Conservation (phyloP, 768 basidiomycete genomes). For the Hygrophorus russula region DNA sequence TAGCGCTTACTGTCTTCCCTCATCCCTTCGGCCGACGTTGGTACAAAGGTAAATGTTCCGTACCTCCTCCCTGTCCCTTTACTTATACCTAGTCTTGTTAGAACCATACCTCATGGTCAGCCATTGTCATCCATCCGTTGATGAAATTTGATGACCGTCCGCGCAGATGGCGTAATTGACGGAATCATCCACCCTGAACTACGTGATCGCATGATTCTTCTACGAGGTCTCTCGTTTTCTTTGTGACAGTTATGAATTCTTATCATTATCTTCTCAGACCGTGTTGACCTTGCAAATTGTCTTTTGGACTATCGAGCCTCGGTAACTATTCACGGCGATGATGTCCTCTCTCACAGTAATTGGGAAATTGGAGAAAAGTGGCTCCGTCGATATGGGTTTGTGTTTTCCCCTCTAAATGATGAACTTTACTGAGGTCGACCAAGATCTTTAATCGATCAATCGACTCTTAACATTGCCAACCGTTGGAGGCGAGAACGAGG, state of each 20-base stretch:
- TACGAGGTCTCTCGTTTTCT: conserved; percentile 44
- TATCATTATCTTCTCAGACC: conserved; percentile 30
- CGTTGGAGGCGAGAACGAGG: conserved; percentile 84
- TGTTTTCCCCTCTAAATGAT: not conserved
- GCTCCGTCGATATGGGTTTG: conserved; percentile 74
- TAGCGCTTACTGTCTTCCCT: conserved; percentile 77
- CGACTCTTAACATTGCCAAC: conserved; percentile 62
- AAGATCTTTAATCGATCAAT: conserved; percentile 72
- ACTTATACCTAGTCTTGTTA: conserved; percentile 16
- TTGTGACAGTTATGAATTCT: not conserved
- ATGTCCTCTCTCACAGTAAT: conserved; percentile 78
- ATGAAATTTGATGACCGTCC: conserved; percentile 3
- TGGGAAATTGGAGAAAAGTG: conserved; percentile 87
- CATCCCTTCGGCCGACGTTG: conserved; percentile 78
- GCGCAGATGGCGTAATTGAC: conserved; percentile 81
- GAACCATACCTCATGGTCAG: conserved; percentile 78
- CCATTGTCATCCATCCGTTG: not conserved
- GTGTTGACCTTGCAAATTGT: conserved; percentile 73
- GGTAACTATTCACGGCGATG: conserved; percentile 78
- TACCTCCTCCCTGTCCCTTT: not conserved
- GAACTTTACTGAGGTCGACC: conserved; percentile 3
- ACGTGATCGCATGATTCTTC: conserved; percentile 82
- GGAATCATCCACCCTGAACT: conserved; percentile 82
- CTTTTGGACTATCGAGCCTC: conserved; percentile 59
- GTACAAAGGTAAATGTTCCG: conserved; percentile 55